Conservation (phyloP, 257 asterid genomes). For the Echium plantagineum region DNA sequence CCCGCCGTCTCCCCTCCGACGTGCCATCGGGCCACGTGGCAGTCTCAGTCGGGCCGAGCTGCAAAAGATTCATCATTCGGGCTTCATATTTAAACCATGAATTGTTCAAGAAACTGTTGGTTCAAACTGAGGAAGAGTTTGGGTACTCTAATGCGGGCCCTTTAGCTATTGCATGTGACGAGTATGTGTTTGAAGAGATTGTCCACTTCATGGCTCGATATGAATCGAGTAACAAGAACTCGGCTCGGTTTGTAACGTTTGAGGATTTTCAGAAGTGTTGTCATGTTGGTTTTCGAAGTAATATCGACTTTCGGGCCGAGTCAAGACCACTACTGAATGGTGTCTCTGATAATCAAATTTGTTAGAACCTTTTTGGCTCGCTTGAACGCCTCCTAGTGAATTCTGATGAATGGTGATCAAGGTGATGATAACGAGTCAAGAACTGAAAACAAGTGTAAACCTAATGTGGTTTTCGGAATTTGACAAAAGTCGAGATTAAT, state of each 20-base stretch:
- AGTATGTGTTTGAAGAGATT: constrained; percentile 31
- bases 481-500: too few relatives aligned
- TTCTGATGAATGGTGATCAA: too few relatives aligned
- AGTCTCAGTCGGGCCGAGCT: constrained; percentile 24
- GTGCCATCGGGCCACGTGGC: constrained; percentile 51
- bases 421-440: too few relatives aligned
- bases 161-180: constrained; percentile 47
- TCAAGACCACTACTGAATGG: constrained; percentile 27
- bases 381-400: not conserved
- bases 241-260: constrained; percentile 10
- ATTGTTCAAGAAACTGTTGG: constrained; percentile 30
- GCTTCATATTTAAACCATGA: constrained; percentile 42
- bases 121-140: constrained; percentile 46
- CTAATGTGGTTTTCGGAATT: too few relatives aligned
- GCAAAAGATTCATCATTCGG: constrained; percentile 33
- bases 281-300: constrained; percentile 15
- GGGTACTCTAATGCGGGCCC: constrained; percentile 43
- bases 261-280: constrained; percentile 30
- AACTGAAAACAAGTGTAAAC: too few relatives aligned
- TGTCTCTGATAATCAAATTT: constrained; percentile 11
- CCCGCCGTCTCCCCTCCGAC: constrained; percentile 21
- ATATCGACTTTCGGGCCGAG: constrained; percentile 18
- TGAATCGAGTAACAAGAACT: constrained; percentile 8
- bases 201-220: constrained; percentile 27
- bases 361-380: constrained; percentile 10